Evolutionary conservation across 2,329 filamentous ascomycete genomes (phyloP), one percentile per base, ranked within the genome.

Genomic region (Cordyceps pruinosa): DNA sequence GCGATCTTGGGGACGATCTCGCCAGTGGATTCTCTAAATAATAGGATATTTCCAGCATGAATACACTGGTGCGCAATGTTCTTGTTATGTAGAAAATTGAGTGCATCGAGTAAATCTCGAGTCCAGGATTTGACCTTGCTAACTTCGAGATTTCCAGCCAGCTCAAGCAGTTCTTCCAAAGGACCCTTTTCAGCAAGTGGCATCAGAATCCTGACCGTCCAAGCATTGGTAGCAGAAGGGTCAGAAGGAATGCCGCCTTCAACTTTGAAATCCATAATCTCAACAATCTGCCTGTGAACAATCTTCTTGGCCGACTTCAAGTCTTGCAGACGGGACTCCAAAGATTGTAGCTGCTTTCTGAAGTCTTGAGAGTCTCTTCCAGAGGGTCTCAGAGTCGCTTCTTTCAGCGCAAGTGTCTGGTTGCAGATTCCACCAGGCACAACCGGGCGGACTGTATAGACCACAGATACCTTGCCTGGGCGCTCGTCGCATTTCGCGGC

Each of bases 51-150:
- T 19, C 83, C 80, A 13, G 86, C 78, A 66, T 96, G 90, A 19
- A 97, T 85, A 65, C 89, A 85, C 66, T 89, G 88, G 70, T 97
- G 94, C 25, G 90, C 78, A 57, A 97, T 79, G 21, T 90, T 90
- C 67, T 89, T 86, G 62, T 87, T 87, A 71, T 97, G 93, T 53
- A 96, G 83, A 68, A 88, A 96, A 58, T 90, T 88, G 28, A 99
- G 76, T 0, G 87, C 94, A 72, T 97, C 90, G 26, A 99, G 81
- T 19, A 99, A 78, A 65, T 96, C 90, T 59, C 92, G 85, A n/a
- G 90, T 94, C 87, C 91, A 97, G 25, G 89, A 86, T 54, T 91
- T 87, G 45, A 92, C 86, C 68, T 87, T 92, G 61, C 83, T 82
- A 52, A 89, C 81, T 42, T 87, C 83, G 51, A 97, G 75, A 30